A percentile compares a stretch with the other conserved stretches of the same genome.
Evolutionary conservation across 1,284 basidiomycete genomes (phyloP).

Genomic region (Heimioporus punctisporus): DNA sequence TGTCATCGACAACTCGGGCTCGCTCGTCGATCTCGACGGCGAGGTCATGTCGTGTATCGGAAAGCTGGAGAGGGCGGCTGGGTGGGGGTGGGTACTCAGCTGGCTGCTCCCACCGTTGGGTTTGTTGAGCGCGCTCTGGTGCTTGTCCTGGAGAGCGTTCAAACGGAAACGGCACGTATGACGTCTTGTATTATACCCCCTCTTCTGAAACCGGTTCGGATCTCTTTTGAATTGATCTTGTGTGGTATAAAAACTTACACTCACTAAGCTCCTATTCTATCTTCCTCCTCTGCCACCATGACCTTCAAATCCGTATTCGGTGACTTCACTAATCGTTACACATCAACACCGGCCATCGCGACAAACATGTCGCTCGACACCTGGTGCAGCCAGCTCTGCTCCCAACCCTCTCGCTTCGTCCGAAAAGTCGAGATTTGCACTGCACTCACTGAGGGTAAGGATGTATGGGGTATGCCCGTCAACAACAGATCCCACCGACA

Average conservation of each 20-base stretch:
- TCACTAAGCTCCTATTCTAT: too few species aligned
- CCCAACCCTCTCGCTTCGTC: constrained; percentile 1
- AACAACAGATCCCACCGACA: constrained; percentile 2
- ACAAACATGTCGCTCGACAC: constrained; percentile 2
- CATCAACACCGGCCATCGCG: not conserved
- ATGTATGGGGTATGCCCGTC: not conserved
- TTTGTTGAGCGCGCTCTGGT: constrained; percentile 31
- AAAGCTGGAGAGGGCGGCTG: constrained; percentile 53
- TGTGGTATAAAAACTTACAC: too few species aligned
- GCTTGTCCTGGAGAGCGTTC: constrained; percentile 22
- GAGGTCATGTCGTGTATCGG: constrained; percentile 73
- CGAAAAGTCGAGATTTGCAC: constrained; percentile 17
- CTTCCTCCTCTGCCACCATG: too few species aligned
- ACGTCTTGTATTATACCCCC: too few species aligned
- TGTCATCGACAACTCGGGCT: constrained; percentile 90
- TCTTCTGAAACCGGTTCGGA: too few species aligned
- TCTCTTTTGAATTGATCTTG: too few species aligned
- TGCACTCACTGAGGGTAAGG: not conserved
- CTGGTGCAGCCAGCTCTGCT: not conserved
- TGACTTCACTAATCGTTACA: too few species aligned
- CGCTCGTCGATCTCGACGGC: constrained; percentile 63
- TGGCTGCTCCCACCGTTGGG: constrained; percentile 88
- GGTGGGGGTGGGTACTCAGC: constrained; percentile 70
- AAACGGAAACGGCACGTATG: constrained; percentile 12
- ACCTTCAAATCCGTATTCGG: too few species aligned